Conservation (phyloP, 352 stramenopile species). For the Globisporangium nodosum region DNA sequence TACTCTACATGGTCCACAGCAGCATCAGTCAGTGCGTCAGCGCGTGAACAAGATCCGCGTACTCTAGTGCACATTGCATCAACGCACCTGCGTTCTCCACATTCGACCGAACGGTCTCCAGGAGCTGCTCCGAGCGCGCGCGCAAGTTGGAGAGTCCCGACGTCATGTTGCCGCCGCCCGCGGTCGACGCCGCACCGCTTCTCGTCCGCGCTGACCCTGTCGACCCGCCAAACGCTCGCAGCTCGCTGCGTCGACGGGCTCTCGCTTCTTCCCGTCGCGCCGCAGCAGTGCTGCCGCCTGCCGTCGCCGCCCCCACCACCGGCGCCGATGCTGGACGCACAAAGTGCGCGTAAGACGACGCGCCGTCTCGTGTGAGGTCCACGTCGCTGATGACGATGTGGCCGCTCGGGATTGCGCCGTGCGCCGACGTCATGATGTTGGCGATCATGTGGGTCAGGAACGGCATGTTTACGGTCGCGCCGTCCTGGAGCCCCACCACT, state of each 20-base stretch:
- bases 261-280: not conserved
- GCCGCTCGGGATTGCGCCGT: conserved; percentile 17
- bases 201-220: not conserved
- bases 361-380: conserved; percentile 5
- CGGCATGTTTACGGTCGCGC: conserved; percentile 60
- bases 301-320: not conserved
- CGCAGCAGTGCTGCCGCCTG: not conserved
- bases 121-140: conserved; percentile 22
- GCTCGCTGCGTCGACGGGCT: conserved; percentile 2
- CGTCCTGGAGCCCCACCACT: conserved; percentile 70
- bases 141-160: conserved; percentile 23
- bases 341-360: conserved; percentile 13
- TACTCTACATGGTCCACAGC: conserved; percentile 6
- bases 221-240: conserved; percentile 2
- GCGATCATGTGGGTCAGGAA: conserved; percentile 83
- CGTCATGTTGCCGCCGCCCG: conserved; percentile 2
- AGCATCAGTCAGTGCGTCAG: not conserved
- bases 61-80: not conserved
- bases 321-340: not conserved
- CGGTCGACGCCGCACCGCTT: not conserved
- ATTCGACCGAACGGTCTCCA: conserved; percentile 36
- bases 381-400: conserved; percentile 12
- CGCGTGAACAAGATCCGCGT: not conserved
- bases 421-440: conserved; percentile 54
- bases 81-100: conserved; percentile 31